Conservation (phyloP, 345 rosid genomes). For the Sonneratia caseolaris region DNA sequence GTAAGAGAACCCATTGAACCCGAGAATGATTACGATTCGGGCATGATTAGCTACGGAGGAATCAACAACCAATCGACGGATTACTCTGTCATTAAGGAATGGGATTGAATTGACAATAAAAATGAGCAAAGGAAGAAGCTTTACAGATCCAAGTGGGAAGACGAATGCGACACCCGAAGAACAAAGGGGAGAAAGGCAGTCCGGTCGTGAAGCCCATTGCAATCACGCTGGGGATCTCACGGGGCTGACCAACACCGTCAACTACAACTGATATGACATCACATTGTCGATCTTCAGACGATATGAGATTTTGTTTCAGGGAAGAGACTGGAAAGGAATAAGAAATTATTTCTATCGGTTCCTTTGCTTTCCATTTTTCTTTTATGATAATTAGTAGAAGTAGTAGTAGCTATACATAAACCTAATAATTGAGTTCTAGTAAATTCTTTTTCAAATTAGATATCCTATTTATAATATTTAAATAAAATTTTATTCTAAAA, state of each 20-base stretch:
- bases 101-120: background rate
- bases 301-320: background rate
- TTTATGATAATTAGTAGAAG: no score
- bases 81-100: background rate
- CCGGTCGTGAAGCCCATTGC: constrained; percentile 1
- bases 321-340: background rate
- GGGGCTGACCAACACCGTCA: background rate
- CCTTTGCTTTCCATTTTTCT: no score
- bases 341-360: background rate
- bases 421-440: no score
- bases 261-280: background rate
- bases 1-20: background rate
- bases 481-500: no score
- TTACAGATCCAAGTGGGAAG: constrained; percentile 1
- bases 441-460: no score
- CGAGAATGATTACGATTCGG: background rate
- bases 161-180: background rate
- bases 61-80: background rate
- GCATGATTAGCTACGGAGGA: background rate
- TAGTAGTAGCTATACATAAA: no score
- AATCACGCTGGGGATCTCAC: background rate
- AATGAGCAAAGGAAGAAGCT: background rate
- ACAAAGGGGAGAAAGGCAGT: background rate
- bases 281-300: background rate
- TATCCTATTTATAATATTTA: no score